A percentile compares a stretch with the other conserved stretches of the same genome.
phyloP scores from a whole-genome alignment of 140 eudicot species.

The Anethum foeniculum region DNA sequence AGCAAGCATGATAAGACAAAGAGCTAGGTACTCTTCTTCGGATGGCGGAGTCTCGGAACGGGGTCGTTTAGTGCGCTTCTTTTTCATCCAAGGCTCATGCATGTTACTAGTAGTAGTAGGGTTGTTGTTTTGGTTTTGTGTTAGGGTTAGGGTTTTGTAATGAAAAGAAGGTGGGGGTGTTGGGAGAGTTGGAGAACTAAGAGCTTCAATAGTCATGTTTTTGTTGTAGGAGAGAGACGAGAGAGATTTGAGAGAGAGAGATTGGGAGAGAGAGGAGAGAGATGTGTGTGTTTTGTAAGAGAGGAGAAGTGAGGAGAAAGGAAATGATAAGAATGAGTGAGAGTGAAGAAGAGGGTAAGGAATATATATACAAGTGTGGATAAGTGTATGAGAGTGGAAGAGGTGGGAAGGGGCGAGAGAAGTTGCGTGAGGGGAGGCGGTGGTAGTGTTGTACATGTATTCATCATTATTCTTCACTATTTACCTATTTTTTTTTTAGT shows the following conservation, averaged over 20 bases:
- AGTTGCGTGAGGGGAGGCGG: constrained; percentile 60
- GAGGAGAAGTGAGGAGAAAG: neutral
- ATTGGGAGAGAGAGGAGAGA: neutral
- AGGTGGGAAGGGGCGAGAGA: constrained; percentile 14
- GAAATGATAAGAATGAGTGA: constrained; percentile 9
- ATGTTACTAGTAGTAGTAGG: neutral
- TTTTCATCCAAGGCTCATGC: constrained; percentile 55
- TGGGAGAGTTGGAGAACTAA: constrained; percentile 33
- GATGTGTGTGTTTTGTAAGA: neutral
- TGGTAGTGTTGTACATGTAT: constrained; percentile 49
- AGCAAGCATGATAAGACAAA: constrained; percentile 77
- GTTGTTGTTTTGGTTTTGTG: neutral
- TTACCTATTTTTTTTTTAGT: neutral
- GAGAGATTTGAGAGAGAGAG: neutral
- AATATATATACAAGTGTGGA: neutral
- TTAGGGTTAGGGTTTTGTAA: constrained; percentile 20
- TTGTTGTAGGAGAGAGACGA: neutral
- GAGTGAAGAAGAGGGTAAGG: constrained; percentile 4
- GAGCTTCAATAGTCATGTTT: constrained; percentile 55
- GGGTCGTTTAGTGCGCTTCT: constrained; percentile 63
- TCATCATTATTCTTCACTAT: neutral
- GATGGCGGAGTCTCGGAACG: constrained; percentile 29
- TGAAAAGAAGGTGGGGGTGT: constrained; percentile 34
- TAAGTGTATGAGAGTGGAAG: neutral
- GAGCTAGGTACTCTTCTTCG: constrained; percentile 74